Conservation (phyloP, 805 yeast genomes). For the Teunomyces barrocoloradensis region DNA sequence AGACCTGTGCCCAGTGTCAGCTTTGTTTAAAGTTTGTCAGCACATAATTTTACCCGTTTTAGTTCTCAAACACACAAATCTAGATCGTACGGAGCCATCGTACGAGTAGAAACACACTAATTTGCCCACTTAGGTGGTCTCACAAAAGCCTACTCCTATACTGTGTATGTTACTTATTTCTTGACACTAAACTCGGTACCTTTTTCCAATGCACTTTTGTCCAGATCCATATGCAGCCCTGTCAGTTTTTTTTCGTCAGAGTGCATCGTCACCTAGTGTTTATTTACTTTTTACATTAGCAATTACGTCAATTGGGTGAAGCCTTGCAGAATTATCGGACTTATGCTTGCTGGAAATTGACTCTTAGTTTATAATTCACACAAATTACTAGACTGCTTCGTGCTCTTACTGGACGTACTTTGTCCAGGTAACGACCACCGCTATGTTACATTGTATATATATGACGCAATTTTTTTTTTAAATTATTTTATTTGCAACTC, state of each 20-base stretch:
- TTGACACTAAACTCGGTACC: background rate
- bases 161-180: background rate
- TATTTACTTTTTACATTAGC: background rate
- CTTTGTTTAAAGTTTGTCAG: background rate
- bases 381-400: background rate
- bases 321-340: background rate
- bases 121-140: too few species aligned
- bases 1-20: background rate
- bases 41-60: background rate
- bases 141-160: too few species aligned
- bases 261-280: background rate
- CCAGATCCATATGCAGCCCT: background rate
- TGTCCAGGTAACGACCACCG: too few species aligned
- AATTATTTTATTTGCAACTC: too few species aligned
- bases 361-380: background rate
- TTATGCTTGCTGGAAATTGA: background rate
- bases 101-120: too few species aligned
- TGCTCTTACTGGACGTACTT: background rate
- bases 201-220: background rate
- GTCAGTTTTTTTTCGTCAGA: background rate
- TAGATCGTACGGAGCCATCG: background rate
- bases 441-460: background rate
- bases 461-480: background rate
- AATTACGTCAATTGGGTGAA: background rate
- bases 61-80: background rate